Percentiles rank a stretch among this genome's conserved stretches.
phyloP scores from a whole-genome alignment of 176 grass and related monocot genomes.

The Calamus simplicifolius region DNA sequence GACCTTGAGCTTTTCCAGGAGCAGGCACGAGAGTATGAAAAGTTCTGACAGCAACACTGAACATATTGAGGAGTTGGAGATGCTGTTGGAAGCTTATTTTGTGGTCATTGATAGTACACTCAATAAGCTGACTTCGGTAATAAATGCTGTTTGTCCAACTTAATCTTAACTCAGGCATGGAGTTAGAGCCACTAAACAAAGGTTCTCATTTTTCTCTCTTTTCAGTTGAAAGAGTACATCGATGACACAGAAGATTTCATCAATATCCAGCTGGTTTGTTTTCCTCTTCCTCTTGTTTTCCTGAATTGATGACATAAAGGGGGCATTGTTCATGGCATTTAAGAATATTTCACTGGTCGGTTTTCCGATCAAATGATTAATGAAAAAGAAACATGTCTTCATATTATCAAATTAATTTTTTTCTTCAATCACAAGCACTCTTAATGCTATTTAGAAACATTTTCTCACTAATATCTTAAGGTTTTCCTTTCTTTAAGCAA shows the following conservation, averaged over 20 bases:
- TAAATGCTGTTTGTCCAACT: not conserved
- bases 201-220: not conserved
- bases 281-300: constrained; percentile 13
- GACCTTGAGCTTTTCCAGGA: constrained; percentile 70
- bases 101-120: constrained; percentile 91
- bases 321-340: no score
- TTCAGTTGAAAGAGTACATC: constrained; percentile 96
- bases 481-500: no score
- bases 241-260: constrained; percentile 99
- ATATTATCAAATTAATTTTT: no score
- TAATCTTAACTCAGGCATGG: no score
- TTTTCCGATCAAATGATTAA: no score
- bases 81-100: constrained; percentile 98
- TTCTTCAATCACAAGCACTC: no score
- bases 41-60: constrained; percentile 58
- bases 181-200: no score
- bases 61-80: constrained; percentile 85
- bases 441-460: no score
- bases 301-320: not conserved
- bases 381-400: no score
- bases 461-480: no score
- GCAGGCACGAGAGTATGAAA: constrained; percentile 73
- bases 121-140: constrained; percentile 96
- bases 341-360: no score
- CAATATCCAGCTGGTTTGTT: constrained; percentile 87